These are phyloP conservation scores for Stentor roeselii DNA, from an alignment of 73 alveolate species.

Conservation along the genomic window DNA sequence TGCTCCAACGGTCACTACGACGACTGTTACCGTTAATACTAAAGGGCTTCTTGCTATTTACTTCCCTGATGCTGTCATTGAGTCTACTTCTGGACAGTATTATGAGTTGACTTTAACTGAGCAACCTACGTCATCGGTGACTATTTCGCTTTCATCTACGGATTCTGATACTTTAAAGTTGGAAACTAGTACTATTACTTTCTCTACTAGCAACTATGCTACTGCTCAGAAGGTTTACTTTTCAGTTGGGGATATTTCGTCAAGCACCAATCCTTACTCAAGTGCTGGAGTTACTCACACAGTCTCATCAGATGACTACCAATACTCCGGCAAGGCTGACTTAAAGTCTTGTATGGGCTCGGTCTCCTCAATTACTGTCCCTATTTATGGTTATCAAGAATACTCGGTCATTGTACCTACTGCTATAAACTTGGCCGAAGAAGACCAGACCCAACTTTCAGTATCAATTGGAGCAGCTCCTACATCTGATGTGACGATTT, in stretches of 20 bases:
- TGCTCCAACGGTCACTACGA: background rate
- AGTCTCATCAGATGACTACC: background rate
- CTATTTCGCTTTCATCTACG: background rate
- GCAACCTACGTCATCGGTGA: background rate
- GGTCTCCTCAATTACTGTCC: background rate
- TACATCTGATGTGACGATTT: slow-evolving; percentile 6
- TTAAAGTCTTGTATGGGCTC: background rate
- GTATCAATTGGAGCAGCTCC: slow-evolving; percentile 16
- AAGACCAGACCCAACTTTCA: background rate
- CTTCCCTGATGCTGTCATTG: background rate
- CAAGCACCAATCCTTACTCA: background rate
- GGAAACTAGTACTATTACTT: background rate
- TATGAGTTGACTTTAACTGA: background rate
- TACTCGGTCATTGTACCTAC: background rate
- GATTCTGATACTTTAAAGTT: background rate
- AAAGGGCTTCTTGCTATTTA: background rate
- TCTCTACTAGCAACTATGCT: background rate
- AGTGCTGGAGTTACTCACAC: background rate
- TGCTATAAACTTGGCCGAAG: background rate
- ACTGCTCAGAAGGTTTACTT: slow-evolving; percentile 19
- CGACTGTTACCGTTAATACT: background rate
- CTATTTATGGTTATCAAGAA: background rate
- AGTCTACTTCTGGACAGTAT: background rate
- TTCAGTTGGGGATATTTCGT: background rate
- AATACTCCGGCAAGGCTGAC: background rate